Evolutionary conservation across 768 basidiomycete species (phyloP), one percentile per base, ranked within the genome.

Genomic region (Hericium alpestre): DNA sequence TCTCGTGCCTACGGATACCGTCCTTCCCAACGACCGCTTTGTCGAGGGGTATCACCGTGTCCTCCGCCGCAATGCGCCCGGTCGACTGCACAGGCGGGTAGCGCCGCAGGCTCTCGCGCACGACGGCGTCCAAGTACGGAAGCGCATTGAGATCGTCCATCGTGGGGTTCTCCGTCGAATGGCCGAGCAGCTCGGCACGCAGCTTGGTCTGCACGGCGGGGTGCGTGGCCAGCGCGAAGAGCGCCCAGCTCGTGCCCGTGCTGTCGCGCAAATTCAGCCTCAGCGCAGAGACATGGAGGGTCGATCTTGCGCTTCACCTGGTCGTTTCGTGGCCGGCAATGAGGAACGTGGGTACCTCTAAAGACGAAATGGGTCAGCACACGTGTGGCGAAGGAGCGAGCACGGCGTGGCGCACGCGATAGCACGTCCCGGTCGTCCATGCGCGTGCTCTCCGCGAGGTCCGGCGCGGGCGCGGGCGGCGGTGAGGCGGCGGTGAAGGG

Each of bases 121-220:
- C 61, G 23, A 66, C 63, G 27, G 49, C 56, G 53, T 72, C 72
- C 25, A 73, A 59, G 60, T 70, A 71, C 0, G 69, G 63, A 12
- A 74, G 60, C 3, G 65, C 59, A 37, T 66, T 63, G 3, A 73
- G 60, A 4, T 64, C 65, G 55, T 72, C 70, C 65, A 71, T 71
- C 5, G 48, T 50, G 2, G 65, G 65, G 6, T 53, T 58, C 2
- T 71, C 57, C 12, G 57, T 59, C 4, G 49, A 25, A 18, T 65
- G 64, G 1, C 58, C 56, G n/a, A 61, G 57, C 23, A 69, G 50
- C 60, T 76, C 74, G 3, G 64, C 65, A 5, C 73, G 66, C 0
- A 75, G 66, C 51, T 66, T 65, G 23, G 63, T 63, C 58, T 75
- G 74, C 12, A 67, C 53, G 1, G 67, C 68, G 1, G 67, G 69